These are phyloP conservation scores for Candida hispaniensis DNA, from an alignment of 805 yeast species.

Conservation along the genomic window DNA sequence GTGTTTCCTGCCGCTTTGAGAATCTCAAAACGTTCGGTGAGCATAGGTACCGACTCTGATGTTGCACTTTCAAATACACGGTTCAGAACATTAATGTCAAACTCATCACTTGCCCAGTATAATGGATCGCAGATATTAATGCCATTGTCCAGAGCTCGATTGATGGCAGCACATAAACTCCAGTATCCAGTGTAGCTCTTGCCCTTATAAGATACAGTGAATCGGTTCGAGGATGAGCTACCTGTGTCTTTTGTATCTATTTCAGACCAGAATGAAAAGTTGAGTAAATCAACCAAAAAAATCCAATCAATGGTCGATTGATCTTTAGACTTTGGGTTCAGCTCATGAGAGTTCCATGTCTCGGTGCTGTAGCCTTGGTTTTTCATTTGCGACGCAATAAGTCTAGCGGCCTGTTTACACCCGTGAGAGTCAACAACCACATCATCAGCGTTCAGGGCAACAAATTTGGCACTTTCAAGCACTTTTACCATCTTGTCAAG, in stretches of 20 bases:
- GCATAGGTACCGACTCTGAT: slow-evolving; percentile 29
- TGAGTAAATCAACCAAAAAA: slow-evolving; percentile 34
- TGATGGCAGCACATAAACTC: slow-evolving; percentile 35
- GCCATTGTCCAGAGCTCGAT: slow-evolving; percentile 33
- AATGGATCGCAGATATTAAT: slow-evolving; percentile 31
- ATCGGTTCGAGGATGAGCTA: slow-evolving; percentile 25
- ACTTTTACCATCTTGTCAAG: slow-evolving; percentile 20
- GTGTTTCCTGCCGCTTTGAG: slow-evolving; percentile 30
- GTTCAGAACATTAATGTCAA: slow-evolving; percentile 22
- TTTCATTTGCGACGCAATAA: slow-evolving; percentile 25
- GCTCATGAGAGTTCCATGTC: slow-evolving; percentile 31
- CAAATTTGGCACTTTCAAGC: slow-evolving; percentile 24
- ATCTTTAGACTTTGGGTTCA: slow-evolving; percentile 26
- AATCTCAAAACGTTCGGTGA: slow-evolving; percentile 28
- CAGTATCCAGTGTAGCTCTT: slow-evolving; percentile 35
- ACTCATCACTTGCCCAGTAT: slow-evolving; percentile 28
- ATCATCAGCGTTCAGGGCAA: slow-evolving; percentile 24
- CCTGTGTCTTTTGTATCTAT: slow-evolving; percentile 28
- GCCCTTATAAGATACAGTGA: slow-evolving; percentile 29
- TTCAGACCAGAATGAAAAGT: slow-evolving; percentile 37
- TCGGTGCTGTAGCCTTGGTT: slow-evolving; percentile 26
- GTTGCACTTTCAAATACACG: slow-evolving; percentile 30
- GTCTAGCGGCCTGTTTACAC: slow-evolving; percentile 28
- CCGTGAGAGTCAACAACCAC: slow-evolving; percentile 25
- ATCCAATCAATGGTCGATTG: slow-evolving; percentile 30